phyloP scores from a whole-genome alignment of 75 land plant species.

The Adiantum capillusveneris region DNA sequence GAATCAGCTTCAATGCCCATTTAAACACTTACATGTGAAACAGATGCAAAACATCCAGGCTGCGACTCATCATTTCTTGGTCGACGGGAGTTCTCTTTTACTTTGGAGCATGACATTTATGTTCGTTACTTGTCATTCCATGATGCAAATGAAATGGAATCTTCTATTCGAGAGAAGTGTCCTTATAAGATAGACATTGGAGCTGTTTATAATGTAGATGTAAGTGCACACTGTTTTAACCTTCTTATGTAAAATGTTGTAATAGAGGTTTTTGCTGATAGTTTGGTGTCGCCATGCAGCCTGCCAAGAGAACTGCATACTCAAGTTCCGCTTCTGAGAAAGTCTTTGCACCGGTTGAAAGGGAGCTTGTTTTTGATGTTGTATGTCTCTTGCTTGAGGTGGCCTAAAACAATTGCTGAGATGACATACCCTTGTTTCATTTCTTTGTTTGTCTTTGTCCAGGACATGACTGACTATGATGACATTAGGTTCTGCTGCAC shows the following conservation, averaged over 20 bases:
- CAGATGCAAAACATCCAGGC: conserved; percentile 94
- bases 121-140: conserved; percentile 83
- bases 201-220: conserved; percentile 92
- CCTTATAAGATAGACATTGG: conserved; percentile 96
- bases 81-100: conserved; percentile 88
- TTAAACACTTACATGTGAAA: too few relatives aligned
- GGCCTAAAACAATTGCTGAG: not conserved
- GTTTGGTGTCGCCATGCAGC: conserved; percentile 68
- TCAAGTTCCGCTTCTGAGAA: conserved; percentile 47
- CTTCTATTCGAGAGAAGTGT: conserved; percentile 64
- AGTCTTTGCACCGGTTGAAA: conserved; percentile 84
- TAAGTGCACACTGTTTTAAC: conserved; percentile 17
- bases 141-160: conserved; percentile 62
- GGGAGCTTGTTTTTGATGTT: conserved; percentile 95
- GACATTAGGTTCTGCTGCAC: conserved; percentile 91
- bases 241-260: not conserved
- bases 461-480: conserved; percentile 99
- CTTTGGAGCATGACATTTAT: conserved; percentile 73
- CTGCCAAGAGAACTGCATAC: conserved; percentile 89
- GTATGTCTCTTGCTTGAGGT: conserved; percentile 34
- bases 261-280: too few relatives aligned
- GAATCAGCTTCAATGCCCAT: too few relatives aligned
- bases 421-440: not conserved
- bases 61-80: conserved; percentile 73
- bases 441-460: conserved; percentile 6